Evolutionary conservation across 106 monocot genomes (phyloP).

Genomic region (Dactylorhiza incarnata): DNA sequence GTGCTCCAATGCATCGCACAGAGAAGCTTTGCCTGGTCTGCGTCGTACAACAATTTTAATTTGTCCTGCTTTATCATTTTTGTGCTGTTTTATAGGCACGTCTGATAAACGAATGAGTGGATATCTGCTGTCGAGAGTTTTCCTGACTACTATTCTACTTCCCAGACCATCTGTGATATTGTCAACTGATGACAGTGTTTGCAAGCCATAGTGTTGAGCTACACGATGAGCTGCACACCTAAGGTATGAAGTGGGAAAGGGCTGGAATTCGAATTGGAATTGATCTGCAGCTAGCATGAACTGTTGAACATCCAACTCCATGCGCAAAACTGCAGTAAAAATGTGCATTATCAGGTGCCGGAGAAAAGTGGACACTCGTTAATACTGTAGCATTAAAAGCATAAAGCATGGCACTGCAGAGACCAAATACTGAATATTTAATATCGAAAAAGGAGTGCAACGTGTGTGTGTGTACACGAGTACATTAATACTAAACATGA

Average conservation of each 20-base stretch:
- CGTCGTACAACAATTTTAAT: conserved; percentile 60
- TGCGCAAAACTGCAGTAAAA: conserved; percentile 65
- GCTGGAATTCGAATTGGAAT: conserved; percentile 84
- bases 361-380: not conserved
- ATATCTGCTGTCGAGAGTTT: conserved; percentile 51
- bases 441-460: not conserved
- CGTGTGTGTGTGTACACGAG: not conserved
- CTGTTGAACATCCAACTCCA: conserved; percentile 87
- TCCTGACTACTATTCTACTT: conserved; percentile 63
- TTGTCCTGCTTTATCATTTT: conserved; percentile 33
- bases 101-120: conserved; percentile 58
- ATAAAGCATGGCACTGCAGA: not conserved
- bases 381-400: not conserved
- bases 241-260: conserved; percentile 82
- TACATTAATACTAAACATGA: not conserved
- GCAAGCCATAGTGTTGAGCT: conserved; percentile 85
- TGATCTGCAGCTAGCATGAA: conserved; percentile 64
- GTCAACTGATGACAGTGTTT: conserved; percentile 54
- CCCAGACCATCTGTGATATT: conserved; percentile 28
- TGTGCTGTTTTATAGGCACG: conserved; percentile 42
- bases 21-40: conserved; percentile 35
- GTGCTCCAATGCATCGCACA: conserved; percentile 15
- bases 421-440: not conserved
- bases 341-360: not conserved
- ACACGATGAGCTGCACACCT: conserved; percentile 90